Percentiles rank a stretch among this genome's conserved stretches.
phyloP scores from a whole-genome alignment of 1,284 basidiomycete genomes.

The Irpex rosettiformis region DNA sequence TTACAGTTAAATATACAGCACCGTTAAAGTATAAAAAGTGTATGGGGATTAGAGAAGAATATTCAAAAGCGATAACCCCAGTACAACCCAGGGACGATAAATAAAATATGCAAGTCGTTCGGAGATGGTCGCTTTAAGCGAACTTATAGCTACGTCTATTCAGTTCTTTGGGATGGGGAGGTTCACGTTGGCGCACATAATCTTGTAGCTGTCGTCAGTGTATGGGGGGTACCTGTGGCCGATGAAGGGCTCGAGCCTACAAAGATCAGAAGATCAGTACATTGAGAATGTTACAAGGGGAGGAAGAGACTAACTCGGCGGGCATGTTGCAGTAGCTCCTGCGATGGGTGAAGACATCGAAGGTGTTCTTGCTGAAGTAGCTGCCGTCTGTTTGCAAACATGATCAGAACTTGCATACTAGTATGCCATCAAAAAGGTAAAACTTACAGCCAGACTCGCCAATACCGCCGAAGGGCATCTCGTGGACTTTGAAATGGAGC shows the following conservation, averaged over 20 bases:
- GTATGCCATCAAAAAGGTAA: not conserved
- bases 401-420: not conserved
- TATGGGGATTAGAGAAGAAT: not conserved
- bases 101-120: not conserved
- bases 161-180: slow-evolving; percentile 11
- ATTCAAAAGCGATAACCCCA: not conserved
- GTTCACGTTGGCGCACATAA: slow-evolving; percentile 5
- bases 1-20: not conserved
- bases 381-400: slow-evolving; percentile 31
- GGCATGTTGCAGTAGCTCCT: slow-evolving; percentile 39
- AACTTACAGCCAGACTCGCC: slow-evolving; percentile 46
- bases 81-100: not conserved
- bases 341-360: slow-evolving; percentile 42
- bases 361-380: slow-evolving; percentile 40
- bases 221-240: slow-evolving; percentile 16
- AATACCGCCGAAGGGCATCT: slow-evolving; percentile 46
- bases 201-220: slow-evolving; percentile 13
- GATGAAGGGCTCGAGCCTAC: slow-evolving; percentile 13
- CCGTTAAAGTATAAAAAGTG: not conserved
- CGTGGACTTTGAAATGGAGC: slow-evolving; percentile 29
- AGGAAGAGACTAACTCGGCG: slow-evolving; percentile 20
- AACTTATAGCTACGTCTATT: not conserved
- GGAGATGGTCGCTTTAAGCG: not conserved
- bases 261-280: not conserved
- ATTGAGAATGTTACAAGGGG: not conserved